These are phyloP conservation scores for Papiliotrema terrestris DNA, from an alignment of 1,284 basidiomycete genomes.

Conservation along the genomic window DNA sequence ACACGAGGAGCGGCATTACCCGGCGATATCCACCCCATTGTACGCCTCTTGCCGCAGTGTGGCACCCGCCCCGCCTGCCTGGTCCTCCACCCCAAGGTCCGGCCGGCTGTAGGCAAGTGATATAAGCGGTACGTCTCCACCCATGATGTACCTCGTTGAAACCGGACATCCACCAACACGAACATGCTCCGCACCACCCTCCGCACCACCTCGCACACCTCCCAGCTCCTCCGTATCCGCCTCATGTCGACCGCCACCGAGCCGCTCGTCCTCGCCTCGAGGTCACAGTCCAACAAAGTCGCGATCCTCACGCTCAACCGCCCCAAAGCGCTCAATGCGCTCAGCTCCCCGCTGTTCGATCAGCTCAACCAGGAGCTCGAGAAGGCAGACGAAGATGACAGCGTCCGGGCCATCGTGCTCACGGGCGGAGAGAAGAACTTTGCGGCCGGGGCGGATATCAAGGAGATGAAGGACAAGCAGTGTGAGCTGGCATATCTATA, in stretches of 20 bases:
- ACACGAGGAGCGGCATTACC: neutral
- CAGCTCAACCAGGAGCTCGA: conserved; percentile 74
- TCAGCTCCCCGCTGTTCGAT: conserved; percentile 72
- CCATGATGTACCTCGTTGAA: neutral
- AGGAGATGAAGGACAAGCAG: conserved; percentile 66
- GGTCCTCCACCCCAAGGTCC: too few relatives aligned
- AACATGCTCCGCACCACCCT: conserved; percentile 1
- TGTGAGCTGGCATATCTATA: conserved; percentile 62
- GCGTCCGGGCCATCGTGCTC: conserved; percentile 79
- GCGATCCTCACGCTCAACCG: conserved; percentile 89
- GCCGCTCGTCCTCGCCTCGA: conserved; percentile 40
- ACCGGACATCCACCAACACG: neutral
- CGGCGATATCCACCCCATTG: neutral
- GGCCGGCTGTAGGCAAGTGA: too few relatives aligned
- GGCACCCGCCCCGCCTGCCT: neutral
- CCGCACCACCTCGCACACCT: neutral
- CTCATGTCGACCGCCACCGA: conserved; percentile 36
- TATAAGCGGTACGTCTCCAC: too few relatives aligned
- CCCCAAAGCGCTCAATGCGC: conserved; percentile 92
- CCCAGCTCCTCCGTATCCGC: neutral
- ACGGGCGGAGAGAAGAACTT: conserved; percentile 93
- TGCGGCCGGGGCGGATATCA: conserved; percentile 65
- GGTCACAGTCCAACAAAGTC: conserved; percentile 56
- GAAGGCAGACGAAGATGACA: conserved; percentile 67
- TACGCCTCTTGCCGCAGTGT: neutral